A percentile compares a stretch with the other conserved stretches of the same genome.
These are phyloP conservation scores for Curvularia hawaiiensis DNA, from an alignment of 2,329 filamentous ascomycete species.

Conservation along the genomic window DNA sequence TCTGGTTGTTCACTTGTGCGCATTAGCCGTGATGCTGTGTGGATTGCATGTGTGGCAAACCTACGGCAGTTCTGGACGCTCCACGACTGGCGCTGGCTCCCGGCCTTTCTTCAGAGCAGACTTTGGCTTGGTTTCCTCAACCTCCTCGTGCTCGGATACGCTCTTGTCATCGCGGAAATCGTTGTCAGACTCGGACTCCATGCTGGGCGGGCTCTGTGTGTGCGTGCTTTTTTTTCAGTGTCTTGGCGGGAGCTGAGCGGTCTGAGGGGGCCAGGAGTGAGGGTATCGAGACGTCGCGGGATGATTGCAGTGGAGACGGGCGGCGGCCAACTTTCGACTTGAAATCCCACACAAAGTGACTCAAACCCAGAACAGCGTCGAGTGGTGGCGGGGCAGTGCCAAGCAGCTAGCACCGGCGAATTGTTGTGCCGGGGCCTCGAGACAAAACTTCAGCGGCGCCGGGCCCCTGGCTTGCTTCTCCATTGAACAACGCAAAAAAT, in stretches of 20 bases:
- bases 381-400: constrained; percentile 33
- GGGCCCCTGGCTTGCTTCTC: constrained; percentile 43
- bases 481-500: constrained; percentile 65
- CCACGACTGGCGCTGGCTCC: constrained; percentile 59
- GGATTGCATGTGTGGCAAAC: constrained; percentile 8
- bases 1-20: constrained; percentile 76
- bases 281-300: constrained; percentile 1
- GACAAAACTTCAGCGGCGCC: constrained; percentile 34
- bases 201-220: constrained; percentile 34
- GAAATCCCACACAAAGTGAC: constrained; percentile 41
- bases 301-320: constrained; percentile 15
- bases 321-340: constrained; percentile 19
- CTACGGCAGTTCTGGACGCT: constrained; percentile 69
- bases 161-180: constrained; percentile 49
- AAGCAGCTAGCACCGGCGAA: constrained; percentile 17
- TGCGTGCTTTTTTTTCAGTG: background rate
- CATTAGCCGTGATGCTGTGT: constrained; percentile 25
- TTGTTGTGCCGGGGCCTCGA: constrained; percentile 23
- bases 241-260: background rate
- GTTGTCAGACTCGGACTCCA: constrained; percentile 50
- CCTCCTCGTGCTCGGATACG: constrained; percentile 76
- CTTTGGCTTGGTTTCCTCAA: constrained; percentile 68
- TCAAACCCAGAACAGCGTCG: constrained; percentile 40
- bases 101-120: constrained; percentile 83
- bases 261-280: background rate